Evolutionary conservation across 768 basidiomycete genomes (phyloP), one percentile per base, ranked within the genome.

Genomic region (Lactifluus pinguis): DNA sequence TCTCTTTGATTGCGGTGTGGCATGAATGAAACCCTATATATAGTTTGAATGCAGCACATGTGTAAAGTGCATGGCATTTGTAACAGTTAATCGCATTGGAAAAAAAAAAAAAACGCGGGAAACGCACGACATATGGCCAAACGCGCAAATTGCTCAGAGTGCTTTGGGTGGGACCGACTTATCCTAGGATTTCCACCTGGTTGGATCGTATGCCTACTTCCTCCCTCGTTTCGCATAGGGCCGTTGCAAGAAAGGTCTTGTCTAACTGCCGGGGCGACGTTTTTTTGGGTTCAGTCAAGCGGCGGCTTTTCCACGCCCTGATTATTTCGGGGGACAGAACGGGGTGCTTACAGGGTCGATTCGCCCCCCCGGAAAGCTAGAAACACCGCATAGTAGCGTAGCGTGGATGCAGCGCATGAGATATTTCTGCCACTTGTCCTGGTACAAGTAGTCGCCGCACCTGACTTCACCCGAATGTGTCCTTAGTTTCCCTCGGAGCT

Each of bases 401-500:
- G 17, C 11, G 36, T 21, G 10, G 41, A 10, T 19, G 30, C 6
- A 49, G 6, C 15, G 9, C 9, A 17, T 39, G 50, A 57, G 51
- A 15, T 6, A 19, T 7, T 41, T 9, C 21, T 13, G 42, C 52
- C n/a, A 34, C 29, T n/a, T 2, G 25, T 30, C 30, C 39, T 47
- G 0, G 53, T 21, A 15, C 5, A n/a, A 65, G 25, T 67, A 21
- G 42, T 4, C 3, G 17, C 60, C 77, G 41, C 61, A 88, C 89
- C 89, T 89, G 38, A 91, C 82, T 76, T 91, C 87, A n/a, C 89
- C 89, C 0, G 88, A 84, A 71, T 91, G 89, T 34, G 76, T 79
- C 65, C 87, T 72, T 44, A 80, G 72, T 66, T 82, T 81, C 15
- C 81, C 82, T 65, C 89, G 78, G 36, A 91, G 81, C 70, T 91